These are phyloP conservation scores for Panicum miliaceum DNA, from an alignment of 176 grass and related monocot genomes.

Conservation along the genomic window DNA sequence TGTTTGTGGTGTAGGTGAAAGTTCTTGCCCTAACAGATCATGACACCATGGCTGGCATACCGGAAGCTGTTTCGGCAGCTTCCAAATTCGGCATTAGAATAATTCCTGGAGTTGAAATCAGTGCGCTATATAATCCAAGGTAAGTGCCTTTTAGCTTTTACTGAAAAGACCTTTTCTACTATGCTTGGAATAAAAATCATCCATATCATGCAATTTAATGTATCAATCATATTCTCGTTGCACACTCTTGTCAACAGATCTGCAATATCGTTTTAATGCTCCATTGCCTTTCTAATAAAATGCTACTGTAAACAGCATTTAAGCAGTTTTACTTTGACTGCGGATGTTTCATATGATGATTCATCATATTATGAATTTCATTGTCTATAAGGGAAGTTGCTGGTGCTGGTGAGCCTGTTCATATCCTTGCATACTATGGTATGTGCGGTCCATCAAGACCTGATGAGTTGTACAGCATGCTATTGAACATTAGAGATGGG, in stretches of 20 bases:
- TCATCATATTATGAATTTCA: conserved; percentile 25
- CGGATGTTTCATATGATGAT: neutral
- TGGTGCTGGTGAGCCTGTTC: conserved; percentile 76
- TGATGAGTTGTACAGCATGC: conserved; percentile 70
- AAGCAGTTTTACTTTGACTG: neutral
- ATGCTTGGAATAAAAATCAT: neutral
- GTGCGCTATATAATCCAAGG: conserved; percentile 78
- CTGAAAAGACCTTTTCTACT: neutral
- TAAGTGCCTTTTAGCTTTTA: conserved; percentile 29
- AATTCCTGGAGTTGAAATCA: conserved; percentile 95
- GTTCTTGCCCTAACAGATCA: conserved; percentile 96
- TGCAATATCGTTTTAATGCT: neutral
- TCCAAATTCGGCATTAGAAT: conserved; percentile 81
- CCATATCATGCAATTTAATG: conserved; percentile 25
- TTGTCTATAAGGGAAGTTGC: conserved; percentile 54
- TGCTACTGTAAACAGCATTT: neutral
- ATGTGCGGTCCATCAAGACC: conserved; percentile 74
- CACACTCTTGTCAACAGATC: neutral
- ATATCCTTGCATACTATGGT: conserved; percentile 98
- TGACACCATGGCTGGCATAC: conserved; percentile 92
- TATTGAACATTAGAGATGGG: conserved; percentile 85
- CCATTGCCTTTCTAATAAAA: neutral
- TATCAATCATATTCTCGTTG: conserved; percentile 3
- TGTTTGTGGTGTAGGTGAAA: conserved; percentile 63
- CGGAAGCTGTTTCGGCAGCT: conserved; percentile 74